A percentile compares a stretch with the other conserved stretches of the same genome.
Conservation (phyloP, 2,329 filamentous ascomycete genomes). For the Monilinia vaccinii-corymbosi region DNA sequence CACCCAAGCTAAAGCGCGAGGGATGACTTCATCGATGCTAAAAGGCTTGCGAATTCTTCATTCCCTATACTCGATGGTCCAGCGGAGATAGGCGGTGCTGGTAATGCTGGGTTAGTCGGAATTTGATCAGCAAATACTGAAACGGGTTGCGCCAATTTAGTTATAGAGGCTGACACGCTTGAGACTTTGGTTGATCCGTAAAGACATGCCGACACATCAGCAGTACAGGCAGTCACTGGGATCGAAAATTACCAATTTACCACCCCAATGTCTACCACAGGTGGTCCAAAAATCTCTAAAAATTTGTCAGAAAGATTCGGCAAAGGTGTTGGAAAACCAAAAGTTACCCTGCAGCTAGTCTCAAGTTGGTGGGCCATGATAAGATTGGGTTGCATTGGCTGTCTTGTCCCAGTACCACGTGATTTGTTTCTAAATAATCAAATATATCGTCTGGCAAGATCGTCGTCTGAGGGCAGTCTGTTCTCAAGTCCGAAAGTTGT, state of each 20-base stretch:
- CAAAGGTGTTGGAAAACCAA: background rate
- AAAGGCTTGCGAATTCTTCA: background rate
- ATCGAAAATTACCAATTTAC: conserved; percentile 32
- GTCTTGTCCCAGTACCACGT: background rate
- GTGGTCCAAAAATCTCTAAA: conserved; percentile 25
- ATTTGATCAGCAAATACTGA: background rate
- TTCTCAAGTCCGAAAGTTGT: conserved; percentile 21
- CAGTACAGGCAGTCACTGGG: conserved; percentile 28
- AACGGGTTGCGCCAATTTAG: background rate
- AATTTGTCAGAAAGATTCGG: background rate
- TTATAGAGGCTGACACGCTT: background rate
- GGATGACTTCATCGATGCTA: background rate
- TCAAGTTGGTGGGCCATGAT: conserved; percentile 27
- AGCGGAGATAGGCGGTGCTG: background rate
- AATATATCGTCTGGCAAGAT: background rate
- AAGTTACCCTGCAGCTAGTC: conserved; percentile 7
- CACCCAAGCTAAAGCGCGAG: too few relatives aligned
- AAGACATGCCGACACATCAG: conserved; percentile 8
- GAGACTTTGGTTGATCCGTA: background rate
- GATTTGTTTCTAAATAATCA: background rate
- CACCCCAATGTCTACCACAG: conserved; percentile 26
- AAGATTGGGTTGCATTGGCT: conserved; percentile 31
- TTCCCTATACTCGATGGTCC: background rate
- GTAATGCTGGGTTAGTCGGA: background rate
- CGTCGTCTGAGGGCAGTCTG: conserved; percentile 8